Conservation (phyloP, 495 filamentous ascomycete species). For the Xylona heveae region DNA sequence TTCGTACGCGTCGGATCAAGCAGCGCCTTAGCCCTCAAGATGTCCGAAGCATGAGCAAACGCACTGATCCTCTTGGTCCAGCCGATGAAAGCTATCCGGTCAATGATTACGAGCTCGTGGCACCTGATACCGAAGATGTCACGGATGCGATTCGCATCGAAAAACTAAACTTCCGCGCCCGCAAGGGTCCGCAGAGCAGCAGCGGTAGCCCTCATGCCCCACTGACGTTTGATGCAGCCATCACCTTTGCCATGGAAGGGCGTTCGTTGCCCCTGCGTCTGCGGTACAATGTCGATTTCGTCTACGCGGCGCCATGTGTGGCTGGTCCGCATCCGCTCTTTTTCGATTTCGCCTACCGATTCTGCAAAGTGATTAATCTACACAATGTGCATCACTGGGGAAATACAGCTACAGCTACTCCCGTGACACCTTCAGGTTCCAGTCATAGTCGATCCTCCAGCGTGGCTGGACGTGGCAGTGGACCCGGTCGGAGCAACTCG, state of each 20-base stretch:
- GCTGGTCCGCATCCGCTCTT: conserved; percentile 48
- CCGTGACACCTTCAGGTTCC: no score
- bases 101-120: conserved; percentile 34
- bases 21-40: conserved; percentile 27
- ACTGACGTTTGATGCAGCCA: conserved; percentile 34
- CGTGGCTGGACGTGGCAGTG: conserved; percentile 7
- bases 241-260: conserved; percentile 45
- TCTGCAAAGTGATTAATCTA: conserved; percentile 33
- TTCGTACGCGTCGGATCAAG: conserved; percentile 26
- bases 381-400: conserved; percentile 41
- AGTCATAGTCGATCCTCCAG: conserved; percentile 3
- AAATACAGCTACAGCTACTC: conserved; percentile 13
- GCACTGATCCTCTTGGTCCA: conserved; percentile 43
- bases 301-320: conserved; percentile 43
- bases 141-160: conserved; percentile 45
- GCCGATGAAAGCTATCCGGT: conserved; percentile 32
- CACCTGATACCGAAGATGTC: conserved; percentile 26
- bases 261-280: conserved; percentile 39
- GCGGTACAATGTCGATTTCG: conserved; percentile 41
- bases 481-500: no score
- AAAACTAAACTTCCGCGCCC: conserved; percentile 27
- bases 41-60: conserved; percentile 32
- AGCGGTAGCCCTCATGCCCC: no score
- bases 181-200: conserved; percentile 6
- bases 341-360: conserved; percentile 37